A percentile compares a stretch with the other conserved stretches of the same genome.
These are phyloP conservation scores for Neurospora africana DNA, from an alignment of 495 filamentous ascomycete genomes.

Conservation along the genomic window DNA sequence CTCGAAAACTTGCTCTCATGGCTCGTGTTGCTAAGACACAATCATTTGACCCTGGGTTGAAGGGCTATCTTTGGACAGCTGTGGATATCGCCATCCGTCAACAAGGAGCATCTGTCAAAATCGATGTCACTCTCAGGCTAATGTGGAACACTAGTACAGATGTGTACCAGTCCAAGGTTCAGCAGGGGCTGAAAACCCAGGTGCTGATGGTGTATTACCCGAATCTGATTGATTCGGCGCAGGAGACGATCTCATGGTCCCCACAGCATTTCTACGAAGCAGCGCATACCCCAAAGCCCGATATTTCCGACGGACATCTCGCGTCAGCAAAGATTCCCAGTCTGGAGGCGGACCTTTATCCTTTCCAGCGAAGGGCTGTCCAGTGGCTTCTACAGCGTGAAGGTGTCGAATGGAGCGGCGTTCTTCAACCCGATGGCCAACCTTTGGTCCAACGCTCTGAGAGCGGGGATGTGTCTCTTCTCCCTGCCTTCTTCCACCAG, in stretches of 20 bases:
- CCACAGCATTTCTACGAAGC: conserved; percentile 37
- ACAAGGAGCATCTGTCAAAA: conserved; percentile 7
- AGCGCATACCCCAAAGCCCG: conserved; percentile 25
- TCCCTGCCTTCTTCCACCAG: conserved; percentile 8
- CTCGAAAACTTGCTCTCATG: conserved; percentile 4
- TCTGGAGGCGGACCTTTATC: conserved; percentile 28
- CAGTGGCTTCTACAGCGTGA: conserved; percentile 38
- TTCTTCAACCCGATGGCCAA: not conserved
- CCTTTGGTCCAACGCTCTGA: conserved; percentile 9
- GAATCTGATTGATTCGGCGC: not conserved
- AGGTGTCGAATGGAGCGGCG: conserved; percentile 25
- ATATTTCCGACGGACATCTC: conserved; percentile 10
- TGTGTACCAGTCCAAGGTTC: conserved; percentile 3
- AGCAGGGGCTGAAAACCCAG: conserved; percentile 10
- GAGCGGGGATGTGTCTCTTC: not conserved
- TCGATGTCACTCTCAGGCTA: conserved; percentile 11
- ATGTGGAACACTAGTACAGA: conserved; percentile 15
- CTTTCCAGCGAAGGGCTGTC: conserved; percentile 35
- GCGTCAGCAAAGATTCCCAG: conserved; percentile 14
- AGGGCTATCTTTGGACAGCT: conserved; percentile 17
- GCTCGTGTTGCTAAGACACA: conserved; percentile 3
- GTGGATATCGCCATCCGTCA: conserved; percentile 7
- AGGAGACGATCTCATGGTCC: conserved; percentile 10
- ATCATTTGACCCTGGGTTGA: conserved; percentile 2
- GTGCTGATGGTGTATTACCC: conserved; percentile 22